A percentile compares a stretch with the other conserved stretches of the same genome.
These are phyloP conservation scores for Puccinia triticina DNA, from an alignment of 1,284 basidiomycete species.

Conservation along the genomic window DNA sequence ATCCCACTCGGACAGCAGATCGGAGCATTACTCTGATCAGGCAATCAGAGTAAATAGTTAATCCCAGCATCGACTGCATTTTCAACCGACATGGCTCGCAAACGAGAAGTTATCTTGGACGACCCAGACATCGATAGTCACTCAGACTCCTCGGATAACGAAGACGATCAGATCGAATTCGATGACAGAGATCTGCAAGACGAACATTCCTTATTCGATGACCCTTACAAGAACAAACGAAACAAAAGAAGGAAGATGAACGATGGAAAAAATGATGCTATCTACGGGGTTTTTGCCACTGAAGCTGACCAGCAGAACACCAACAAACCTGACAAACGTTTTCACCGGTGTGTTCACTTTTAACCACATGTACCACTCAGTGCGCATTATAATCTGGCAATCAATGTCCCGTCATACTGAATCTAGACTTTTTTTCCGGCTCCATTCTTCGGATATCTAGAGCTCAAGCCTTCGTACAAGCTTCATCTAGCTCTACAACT, in stretches of 20 bases:
- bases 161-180: slow-evolving; percentile 63
- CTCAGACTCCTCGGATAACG: slow-evolving; percentile 9
- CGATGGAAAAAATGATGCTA: slow-evolving; percentile 72
- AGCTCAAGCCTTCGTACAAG: slow-evolving; percentile 41
- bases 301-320: slow-evolving; percentile 68
- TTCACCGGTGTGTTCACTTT: slow-evolving; percentile 24
- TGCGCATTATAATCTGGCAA: background rate
- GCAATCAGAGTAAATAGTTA: too few species aligned
- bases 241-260: slow-evolving; percentile 67
- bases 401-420: background rate
- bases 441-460: slow-evolving; percentile 9
- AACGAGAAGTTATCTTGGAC: slow-evolving; percentile 56
- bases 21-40: too few species aligned
- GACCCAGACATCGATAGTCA: slow-evolving; percentile 55
- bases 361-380: background rate
- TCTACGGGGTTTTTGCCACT: slow-evolving; percentile 81
- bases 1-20: too few species aligned
- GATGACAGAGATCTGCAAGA: slow-evolving; percentile 72
- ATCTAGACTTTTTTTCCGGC: background rate
- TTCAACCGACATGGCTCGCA: slow-evolving; percentile 39
- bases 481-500: slow-evolving; percentile 30
- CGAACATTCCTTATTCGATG: slow-evolving; percentile 76
- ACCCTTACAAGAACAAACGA: slow-evolving; percentile 69
- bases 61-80: too few species aligned
- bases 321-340: slow-evolving; percentile 52